These are phyloP conservation scores for Naganishia albida DNA, from an alignment of 1,284 basidiomycete species.

Conservation along the genomic window DNA sequence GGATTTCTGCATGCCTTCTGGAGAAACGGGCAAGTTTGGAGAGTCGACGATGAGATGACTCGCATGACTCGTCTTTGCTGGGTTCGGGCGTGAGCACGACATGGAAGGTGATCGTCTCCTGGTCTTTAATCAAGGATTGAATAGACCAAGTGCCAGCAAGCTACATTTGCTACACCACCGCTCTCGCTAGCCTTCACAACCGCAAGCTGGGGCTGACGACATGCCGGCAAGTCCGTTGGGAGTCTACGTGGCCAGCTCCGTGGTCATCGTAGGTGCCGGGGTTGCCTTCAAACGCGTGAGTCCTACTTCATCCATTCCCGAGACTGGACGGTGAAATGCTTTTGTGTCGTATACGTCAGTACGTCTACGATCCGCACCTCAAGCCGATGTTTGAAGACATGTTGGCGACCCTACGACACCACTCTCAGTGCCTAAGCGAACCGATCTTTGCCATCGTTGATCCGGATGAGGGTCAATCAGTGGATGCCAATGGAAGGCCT, in stretches of 20 bases:
- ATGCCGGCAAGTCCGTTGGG: slow-evolving; percentile 14
- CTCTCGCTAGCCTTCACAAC: too few species aligned
- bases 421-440: slow-evolving; percentile 16
- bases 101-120: too few species aligned
- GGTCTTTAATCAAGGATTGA: too few species aligned
- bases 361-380: slow-evolving; percentile 31
- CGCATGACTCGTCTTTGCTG: too few species aligned
- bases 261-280: slow-evolving; percentile 16
- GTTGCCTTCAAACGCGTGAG: slow-evolving; percentile 29
- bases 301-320: not conserved
- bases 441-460: slow-evolving; percentile 8
- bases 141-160: too few species aligned
- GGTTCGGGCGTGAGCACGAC: too few species aligned
- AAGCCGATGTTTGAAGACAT: slow-evolving; percentile 29
- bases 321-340: not conserved
- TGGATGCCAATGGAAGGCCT: not conserved
- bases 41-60: too few species aligned
- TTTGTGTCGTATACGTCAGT: not conserved
- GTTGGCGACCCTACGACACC: slow-evolving; percentile 4
- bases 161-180: too few species aligned
- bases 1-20: too few species aligned
- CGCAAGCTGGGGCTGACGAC: too few species aligned
- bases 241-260: slow-evolving; percentile 15
- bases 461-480: not conserved
- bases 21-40: too few species aligned